phyloP scores from a whole-genome alignment of 1,284 basidiomycete species.

The Heliocybe sulcata region DNA sequence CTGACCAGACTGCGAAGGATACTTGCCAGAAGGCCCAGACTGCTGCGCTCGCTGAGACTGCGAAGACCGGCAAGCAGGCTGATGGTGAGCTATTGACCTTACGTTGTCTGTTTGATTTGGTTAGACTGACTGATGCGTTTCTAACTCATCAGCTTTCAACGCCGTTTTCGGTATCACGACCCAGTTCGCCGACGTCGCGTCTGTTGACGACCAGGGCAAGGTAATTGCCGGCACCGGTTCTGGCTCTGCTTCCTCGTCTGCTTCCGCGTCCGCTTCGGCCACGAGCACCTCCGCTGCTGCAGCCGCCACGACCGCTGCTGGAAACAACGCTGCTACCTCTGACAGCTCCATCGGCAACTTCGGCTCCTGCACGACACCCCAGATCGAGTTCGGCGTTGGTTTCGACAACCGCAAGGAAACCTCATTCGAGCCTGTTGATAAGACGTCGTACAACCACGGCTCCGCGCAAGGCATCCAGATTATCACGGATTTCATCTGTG shows the following conservation, averaged over 20 bases:
- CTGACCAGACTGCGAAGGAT: conserved; percentile 40
- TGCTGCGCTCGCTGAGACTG: conserved; percentile 32
- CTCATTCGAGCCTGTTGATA: conserved; percentile 42
- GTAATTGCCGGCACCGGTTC: conserved; percentile 5
- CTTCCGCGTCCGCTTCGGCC: conserved; percentile 4
- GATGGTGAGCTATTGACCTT: too few relatives aligned
- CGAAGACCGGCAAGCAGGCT: conserved; percentile 44
- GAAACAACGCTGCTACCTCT: not conserved
- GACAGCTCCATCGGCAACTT: conserved; percentile 25
- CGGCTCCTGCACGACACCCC: conserved; percentile 38
- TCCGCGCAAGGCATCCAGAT: conserved; percentile 45
- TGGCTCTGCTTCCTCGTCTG: conserved; percentile 29
- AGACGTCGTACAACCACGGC: conserved; percentile 40
- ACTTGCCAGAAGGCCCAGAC: conserved; percentile 36
- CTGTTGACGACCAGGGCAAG: conserved; percentile 20
- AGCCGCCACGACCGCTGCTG: not conserved
- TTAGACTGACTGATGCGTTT: too few relatives aligned
- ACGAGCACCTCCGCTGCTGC: conserved; percentile 12
- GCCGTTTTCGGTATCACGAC: conserved; percentile 23
- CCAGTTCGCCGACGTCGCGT: conserved; percentile 18
- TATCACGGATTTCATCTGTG: conserved; percentile 50
- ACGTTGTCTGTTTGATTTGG: too few relatives aligned
- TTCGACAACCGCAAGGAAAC: conserved; percentile 47
- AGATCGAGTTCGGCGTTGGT: conserved; percentile 44
- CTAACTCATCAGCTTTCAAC: conserved; percentile 28